Conservation (phyloP, 176 grass and related monocot genomes). For the Avena atlantica region DNA sequence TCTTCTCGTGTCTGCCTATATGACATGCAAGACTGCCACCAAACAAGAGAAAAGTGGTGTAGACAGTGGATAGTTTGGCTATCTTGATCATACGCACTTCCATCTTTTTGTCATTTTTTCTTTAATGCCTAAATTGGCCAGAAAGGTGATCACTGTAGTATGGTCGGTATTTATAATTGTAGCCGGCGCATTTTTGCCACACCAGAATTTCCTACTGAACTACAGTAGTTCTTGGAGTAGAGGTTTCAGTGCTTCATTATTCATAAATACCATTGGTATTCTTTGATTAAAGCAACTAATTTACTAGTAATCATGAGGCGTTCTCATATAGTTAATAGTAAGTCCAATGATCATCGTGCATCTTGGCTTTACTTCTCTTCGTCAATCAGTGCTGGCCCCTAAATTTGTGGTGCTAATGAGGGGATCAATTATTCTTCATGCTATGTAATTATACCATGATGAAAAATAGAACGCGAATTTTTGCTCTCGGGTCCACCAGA, state of each 20-base stretch:
- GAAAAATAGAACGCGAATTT: background rate
- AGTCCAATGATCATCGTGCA: background rate
- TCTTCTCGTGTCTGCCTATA: background rate
- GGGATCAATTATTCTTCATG: background rate
- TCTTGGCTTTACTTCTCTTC: background rate
- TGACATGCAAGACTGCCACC: background rate
- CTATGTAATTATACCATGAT: background rate
- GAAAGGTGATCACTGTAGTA: slow-evolving; percentile 10
- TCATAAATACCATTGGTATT: background rate
- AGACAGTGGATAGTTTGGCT: background rate
- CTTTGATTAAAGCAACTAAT: background rate
- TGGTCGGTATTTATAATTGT: background rate
- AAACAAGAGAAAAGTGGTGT: background rate
- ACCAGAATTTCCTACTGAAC: slow-evolving; percentile 26
- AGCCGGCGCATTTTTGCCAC: background rate
- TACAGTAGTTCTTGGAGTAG: slow-evolving; percentile 5
- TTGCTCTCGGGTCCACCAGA: too few species aligned
- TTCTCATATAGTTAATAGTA: background rate
- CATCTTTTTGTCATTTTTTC: background rate
- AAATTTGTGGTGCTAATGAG: background rate
- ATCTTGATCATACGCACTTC: background rate
- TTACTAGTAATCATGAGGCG: background rate
- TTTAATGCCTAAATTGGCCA: slow-evolving; percentile 17
- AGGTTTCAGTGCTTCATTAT: slow-evolving; percentile 7
- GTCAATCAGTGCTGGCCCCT: background rate